Base-by-base conservation (phyloP, 805 yeast species). In the Saccharomycopsis fibuligera region DNA sequence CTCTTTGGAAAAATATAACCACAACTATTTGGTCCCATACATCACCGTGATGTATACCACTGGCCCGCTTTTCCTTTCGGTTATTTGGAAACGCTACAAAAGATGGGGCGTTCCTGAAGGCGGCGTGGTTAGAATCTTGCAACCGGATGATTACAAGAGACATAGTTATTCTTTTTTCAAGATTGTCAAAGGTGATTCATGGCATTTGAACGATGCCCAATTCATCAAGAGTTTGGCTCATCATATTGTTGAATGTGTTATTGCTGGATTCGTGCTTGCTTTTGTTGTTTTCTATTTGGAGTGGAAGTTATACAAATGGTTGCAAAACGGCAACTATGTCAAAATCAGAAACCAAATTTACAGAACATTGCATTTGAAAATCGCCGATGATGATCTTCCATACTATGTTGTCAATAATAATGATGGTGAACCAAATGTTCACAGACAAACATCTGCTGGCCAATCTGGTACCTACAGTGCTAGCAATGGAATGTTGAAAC, bases 41-140 rank as follows among this genome's bases (percentile, higher is more conserved):
- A 69, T 89, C 53, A 88, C 96, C 30, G 88, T 90, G 63, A 87
- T 90, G 96, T 84, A 79, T 60, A 81, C 95, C 10, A 90, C 97
- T 0, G 97, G 97, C 10, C 96, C 97, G 0, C 68, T 90, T 48
- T 89, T 86, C 60, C 70, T 90, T 39, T 83, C 93, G 19, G 89
- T 86, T 31, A 74, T 90, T 57, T 85, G 95, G 89, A 86, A 86
- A 65, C 86, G 81, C 59, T 89, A 85, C 65, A 85, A 84, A 64
- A 74, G 96, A 56, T 81, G 86, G 84, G 83, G 83, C 1, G 76
- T 80, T 17, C 79, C 85, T 0, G 83, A 75, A 27, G 75, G 78
- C 5, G 87, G 78, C 8, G 76, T 72, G 36, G 83, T 87, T 17
- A 69, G 86, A 56, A 78, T 88, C 41, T 67, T 89, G 57, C 75